A percentile compares a stretch with the other conserved stretches of the same genome.
Evolutionary conservation across 768 basidiomycete genomes (phyloP).

Genomic region (Gloeopeniophorella convolvens): DNA sequence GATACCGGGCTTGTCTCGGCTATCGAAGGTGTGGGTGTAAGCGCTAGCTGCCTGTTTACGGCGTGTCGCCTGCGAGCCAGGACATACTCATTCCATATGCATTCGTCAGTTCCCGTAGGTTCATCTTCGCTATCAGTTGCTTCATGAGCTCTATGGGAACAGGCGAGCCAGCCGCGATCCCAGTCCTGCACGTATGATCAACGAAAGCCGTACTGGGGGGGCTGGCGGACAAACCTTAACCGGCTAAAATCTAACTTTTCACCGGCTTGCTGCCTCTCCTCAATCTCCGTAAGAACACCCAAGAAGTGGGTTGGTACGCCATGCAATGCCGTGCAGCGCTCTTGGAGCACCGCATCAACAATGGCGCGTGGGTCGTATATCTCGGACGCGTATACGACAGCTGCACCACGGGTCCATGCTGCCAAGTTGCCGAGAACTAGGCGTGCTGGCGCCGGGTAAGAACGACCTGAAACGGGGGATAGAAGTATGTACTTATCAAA

Average conservation of each 20-base stretch:
- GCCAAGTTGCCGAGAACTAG: constrained; percentile 79
- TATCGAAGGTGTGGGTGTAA: constrained; percentile 25
- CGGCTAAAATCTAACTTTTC: constrained; percentile 41
- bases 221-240: constrained; percentile 42
- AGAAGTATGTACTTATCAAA: constrained; percentile 60
- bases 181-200: constrained; percentile 46
- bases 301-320: constrained; percentile 85
- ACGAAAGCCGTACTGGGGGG: neutral
- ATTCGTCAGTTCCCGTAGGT: constrained; percentile 63
- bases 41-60: neutral
- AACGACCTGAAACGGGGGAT: neutral
- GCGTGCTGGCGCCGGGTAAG: constrained; percentile 35
- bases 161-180: constrained; percentile 75
- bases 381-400: constrained; percentile 69
- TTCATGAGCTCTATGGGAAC: constrained; percentile 79
- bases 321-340: constrained; percentile 72
- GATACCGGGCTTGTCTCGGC: constrained; percentile 83
- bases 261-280: constrained; percentile 42
- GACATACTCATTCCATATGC: constrained; percentile 85
- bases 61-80: too few species aligned
- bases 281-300: constrained; percentile 63
- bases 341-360: constrained; percentile 61
- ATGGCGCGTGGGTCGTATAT: constrained; percentile 57
- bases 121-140: constrained; percentile 57
- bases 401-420: constrained; percentile 67